Conservation (phyloP, 345 rosid species). For the Pelargonium nanum region DNA sequence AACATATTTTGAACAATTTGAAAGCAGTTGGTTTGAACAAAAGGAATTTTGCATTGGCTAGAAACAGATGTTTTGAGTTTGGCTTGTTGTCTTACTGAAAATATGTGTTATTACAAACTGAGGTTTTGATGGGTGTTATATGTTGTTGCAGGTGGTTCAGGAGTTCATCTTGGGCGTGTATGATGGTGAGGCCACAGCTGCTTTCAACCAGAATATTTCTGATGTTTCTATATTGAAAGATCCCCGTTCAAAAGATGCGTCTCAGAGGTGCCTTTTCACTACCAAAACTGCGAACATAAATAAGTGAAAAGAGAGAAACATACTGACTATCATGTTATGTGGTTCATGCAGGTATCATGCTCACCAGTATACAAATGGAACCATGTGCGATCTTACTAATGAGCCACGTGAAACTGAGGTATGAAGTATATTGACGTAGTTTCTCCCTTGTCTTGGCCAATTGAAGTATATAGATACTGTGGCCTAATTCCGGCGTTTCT, state of each 20-base stretch:
- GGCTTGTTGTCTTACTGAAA: not conserved
- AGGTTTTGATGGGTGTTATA: not conserved
- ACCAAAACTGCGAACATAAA: not conserved
- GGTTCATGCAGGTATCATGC: conserved; percentile 62
- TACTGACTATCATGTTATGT: conserved; percentile 1
- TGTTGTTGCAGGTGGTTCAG: conserved; percentile 53
- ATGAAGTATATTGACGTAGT: conserved; percentile 1
- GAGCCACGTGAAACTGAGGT: conserved; percentile 89
- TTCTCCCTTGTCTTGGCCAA: not conserved
- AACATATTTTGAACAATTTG: no score
- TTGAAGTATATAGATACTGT: not conserved
- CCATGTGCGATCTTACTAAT: conserved; percentile 79
- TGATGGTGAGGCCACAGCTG: conserved; percentile 69
- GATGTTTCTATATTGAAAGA: conserved; percentile 61
- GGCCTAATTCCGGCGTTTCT: not conserved
- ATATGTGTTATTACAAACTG: no score
- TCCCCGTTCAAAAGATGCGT: conserved; percentile 74
- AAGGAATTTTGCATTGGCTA: no score
- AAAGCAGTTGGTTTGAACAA: no score
- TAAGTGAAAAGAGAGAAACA: not conserved
- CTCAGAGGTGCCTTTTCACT: conserved; percentile 47
- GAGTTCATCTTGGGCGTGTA: conserved; percentile 69
- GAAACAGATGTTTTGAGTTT: no score
- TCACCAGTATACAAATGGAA: conserved; percentile 77
- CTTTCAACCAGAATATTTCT: conserved; percentile 68